Base-by-base conservation (phyloP, 2,329 filamentous ascomycete species). In the Daldinia sp. region DNA sequence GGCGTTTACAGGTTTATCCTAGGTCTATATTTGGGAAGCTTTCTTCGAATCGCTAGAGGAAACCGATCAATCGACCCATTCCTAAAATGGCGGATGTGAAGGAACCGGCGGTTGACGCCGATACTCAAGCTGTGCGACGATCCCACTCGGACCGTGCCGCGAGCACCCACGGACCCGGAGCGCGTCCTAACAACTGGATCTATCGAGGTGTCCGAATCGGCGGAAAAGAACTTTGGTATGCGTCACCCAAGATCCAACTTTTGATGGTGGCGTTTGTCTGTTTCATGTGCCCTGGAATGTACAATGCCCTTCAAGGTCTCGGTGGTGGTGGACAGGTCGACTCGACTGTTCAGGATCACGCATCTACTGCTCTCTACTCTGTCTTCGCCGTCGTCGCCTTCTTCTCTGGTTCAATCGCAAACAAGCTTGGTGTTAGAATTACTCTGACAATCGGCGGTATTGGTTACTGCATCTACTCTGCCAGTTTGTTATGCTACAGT, bases 341-440 rank as follows among this genome's bases (percentile, higher is more conserved):
- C 72, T 66, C 78, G 7, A 82, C 80, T 21, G 87, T 80, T 50
- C 75, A 78, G 82, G 89, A 90, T 75, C 84, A 89, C 70, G 87
- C 90, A 71, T 74, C 72, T 57, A 80, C 77, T 9, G 82, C 82
- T 4, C 77, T 83, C 8, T 82, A 84, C 71, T 79, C 77, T 8
- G 81, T 81, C 32, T 84, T 84, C 59, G 80, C 86, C 43, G 80
- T 87, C 50, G 82, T 88, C 35, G 90, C 86, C 66, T 86, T 92
- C 78, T 85, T 91, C 73, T 90, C 91, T 68, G 90, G 90, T 58
- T 94, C 90, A 53, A 85, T 94, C 72, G 89, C 90, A 78, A 95
- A 95, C 80, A 86, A 85, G 67, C 81, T 93, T 55, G 92, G 91
- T 58, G 85, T 93, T 64, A 86, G 85, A 71, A 73, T 83, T 43